Evolutionary conservation across 2,329 filamentous ascomycete species (phyloP).

Genomic region (Arthrobotrys sphaeroides): DNA sequence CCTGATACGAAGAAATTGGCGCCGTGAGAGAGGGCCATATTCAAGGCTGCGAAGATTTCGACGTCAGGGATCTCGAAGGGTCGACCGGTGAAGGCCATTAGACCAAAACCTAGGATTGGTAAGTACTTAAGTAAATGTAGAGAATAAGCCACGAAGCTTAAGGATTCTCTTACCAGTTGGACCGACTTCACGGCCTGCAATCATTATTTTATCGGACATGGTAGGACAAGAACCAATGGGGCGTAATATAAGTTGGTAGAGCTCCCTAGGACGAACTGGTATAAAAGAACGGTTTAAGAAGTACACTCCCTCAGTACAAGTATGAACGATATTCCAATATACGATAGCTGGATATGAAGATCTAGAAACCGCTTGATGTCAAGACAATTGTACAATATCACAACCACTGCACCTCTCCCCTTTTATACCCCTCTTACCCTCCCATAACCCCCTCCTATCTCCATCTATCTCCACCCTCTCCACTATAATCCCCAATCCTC

Average conservation of each 20-base stretch:
- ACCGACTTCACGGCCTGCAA: conserved; percentile 35
- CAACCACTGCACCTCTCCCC: not conserved
- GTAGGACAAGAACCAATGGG: not conserved
- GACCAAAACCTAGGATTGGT: conserved; percentile 34
- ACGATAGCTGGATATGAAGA: no score
- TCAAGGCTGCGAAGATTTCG: conserved; percentile 68
- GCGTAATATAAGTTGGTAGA: not conserved
- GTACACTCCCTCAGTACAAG: no score
- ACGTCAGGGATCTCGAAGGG: conserved; percentile 61
- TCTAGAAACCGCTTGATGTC: no score
- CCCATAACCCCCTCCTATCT: not conserved
- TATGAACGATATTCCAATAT: no score
- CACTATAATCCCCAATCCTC: not conserved
- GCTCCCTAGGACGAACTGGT: no score
- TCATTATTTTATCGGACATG: conserved; percentile 7
- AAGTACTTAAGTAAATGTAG: not conserved
- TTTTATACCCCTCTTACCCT: not conserved
- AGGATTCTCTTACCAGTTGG: not conserved
- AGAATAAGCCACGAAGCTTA: not conserved
- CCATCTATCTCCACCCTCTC: not conserved
- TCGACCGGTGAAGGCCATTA: conserved; percentile 59
- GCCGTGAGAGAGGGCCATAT: conserved; percentile 62
- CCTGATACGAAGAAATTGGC: conserved; percentile 71
- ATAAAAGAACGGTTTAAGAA: no score
- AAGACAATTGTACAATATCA: not conserved